A percentile compares a stretch with the other conserved stretches of the same genome.
Evolutionary conservation across 73 alveolate species (phyloP).

Genomic region (Paramecium pentaurelia): DNA sequence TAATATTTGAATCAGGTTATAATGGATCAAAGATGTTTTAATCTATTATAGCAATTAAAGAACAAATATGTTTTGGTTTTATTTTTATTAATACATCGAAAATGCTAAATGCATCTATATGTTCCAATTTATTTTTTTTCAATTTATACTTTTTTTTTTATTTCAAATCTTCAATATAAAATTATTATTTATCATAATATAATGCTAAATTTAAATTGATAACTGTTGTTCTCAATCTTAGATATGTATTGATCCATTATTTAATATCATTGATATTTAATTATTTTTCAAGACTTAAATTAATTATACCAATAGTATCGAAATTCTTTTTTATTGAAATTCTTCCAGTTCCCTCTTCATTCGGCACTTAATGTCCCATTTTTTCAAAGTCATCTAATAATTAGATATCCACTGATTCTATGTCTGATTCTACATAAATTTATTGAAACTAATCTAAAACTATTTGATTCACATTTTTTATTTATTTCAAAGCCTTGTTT

Average conservation of each 20-base stretch:
- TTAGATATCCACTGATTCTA: not conserved
- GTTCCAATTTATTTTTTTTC: not conserved
- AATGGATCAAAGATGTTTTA: conserved; percentile 26
- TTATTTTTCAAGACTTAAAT: not conserved
- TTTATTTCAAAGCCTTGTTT: not conserved
- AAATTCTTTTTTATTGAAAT: not conserved
- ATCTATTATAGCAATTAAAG: not conserved
- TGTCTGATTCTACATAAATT: not conserved
- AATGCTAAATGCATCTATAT: not conserved
- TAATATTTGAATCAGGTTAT: conserved; percentile 2
- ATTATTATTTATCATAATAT: not conserved
- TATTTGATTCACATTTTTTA: not conserved
- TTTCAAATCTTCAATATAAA: not conserved
- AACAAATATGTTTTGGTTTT: not conserved
- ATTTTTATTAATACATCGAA: not conserved
- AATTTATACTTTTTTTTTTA: not conserved
- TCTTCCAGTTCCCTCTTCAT: conserved; percentile 4
- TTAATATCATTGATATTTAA: not conserved
- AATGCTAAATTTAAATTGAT: not conserved
- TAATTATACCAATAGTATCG: not conserved
- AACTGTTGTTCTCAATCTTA: not conserved
- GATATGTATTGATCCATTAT: not conserved
- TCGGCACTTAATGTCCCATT: not conserved
- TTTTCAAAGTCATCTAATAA: not conserved
- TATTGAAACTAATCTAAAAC: not conserved